These are phyloP conservation scores for Mortierella hygrophila DNA, from an alignment of 192 early-diverging fungal genomes.

Conservation along the genomic window DNA sequence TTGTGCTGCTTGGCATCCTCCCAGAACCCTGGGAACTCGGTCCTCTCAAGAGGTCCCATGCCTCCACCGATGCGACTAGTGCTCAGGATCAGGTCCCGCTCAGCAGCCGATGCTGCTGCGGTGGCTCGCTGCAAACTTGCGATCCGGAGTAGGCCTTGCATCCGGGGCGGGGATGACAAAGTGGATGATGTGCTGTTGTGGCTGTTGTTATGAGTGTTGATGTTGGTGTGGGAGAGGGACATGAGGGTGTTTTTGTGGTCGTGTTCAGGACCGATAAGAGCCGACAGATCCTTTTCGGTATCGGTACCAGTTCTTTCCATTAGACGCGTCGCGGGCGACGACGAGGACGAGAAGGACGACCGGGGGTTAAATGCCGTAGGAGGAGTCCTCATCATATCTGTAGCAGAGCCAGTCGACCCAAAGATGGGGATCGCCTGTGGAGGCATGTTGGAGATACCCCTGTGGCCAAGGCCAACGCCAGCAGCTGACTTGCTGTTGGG, in stretches of 20 bases:
- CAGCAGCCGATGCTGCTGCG: background rate
- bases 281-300: background rate
- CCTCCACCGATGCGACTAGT: background rate
- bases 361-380: background rate
- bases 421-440: constrained; percentile 21
- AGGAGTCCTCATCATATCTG: background rate
- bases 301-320: background rate
- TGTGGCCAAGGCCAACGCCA: background rate
- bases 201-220: background rate
- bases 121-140: background rate
- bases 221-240: background rate
- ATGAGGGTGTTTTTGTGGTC: background rate
- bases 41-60: background rate
- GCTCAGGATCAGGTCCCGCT: background rate
- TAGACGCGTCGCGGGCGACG: background rate
- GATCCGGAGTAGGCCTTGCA: background rate
- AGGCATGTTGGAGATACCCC: constrained; percentile 20
- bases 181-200: background rate
- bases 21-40: constrained; percentile 36
- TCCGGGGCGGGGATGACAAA: background rate
- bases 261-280: background rate
- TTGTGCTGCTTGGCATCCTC: constrained; percentile 35
- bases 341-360: background rate
- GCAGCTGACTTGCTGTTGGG: constrained; percentile 6
- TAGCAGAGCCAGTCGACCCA: background rate